Base-by-base conservation (phyloP, 148 eudicot genomes). In the Fagopyrum esculentum region DNA sequence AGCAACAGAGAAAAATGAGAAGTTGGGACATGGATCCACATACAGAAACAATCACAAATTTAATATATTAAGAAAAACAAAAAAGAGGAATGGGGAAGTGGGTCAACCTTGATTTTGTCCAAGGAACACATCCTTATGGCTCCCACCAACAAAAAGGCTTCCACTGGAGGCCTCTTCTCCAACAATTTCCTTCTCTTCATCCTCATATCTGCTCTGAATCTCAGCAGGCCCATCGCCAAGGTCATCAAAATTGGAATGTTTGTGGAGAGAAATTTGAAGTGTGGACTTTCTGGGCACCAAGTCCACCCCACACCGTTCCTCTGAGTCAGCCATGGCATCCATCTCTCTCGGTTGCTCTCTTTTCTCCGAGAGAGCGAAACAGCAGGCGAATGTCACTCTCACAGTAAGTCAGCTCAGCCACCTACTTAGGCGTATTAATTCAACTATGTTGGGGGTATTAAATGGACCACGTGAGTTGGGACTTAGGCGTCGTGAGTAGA, bases 181-280 rank as follows among this genome's bases (percentile, higher is more conserved):
- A 59, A 77, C 81, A 49, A 74, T 55, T 6, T 45, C 29, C 54
- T 71, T 73, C 51, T 22, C 72, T 59, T 8, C 17, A 26, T 8
- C 60, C 17, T 30, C 47, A 30, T 29, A 46, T 69, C 73, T 69
- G 71, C 45, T 6, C 30, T 68, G 2, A 40, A 16, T 40, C 6
- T 5, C 15, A 16, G 9, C 70, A 66, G 44, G 70, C 5, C 43
- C 50, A 15, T 69, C 72, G 7, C 2, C 5, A 13, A 19, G 19
- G 9, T 19, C 49, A 15, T 10, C 22, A 46, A 44, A 69, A 8
- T 46, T 22, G 44, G 47, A 6, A 69, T 12, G 49, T 5, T 8
- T 6, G 22, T 45, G 50, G 5, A 40, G 26, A 19, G 73, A 4
- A 45, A 17, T 15, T 44, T 9, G 6, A 3, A 5, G 13, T 69